Conservation (phyloP, 73 alveolate species). For the Tetrahymena elliotti region DNA sequence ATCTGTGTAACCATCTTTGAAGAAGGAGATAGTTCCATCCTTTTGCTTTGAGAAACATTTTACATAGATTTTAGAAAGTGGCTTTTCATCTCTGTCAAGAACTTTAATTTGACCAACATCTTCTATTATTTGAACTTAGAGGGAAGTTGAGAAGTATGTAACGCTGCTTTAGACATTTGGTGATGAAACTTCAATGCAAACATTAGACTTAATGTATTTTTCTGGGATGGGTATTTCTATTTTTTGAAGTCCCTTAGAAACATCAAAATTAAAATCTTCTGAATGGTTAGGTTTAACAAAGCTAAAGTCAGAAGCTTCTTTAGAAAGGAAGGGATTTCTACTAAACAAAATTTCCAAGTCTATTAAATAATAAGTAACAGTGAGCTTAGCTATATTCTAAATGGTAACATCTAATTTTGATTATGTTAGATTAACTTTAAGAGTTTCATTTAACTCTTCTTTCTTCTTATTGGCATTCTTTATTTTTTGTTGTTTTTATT, state of each 20-base stretch:
- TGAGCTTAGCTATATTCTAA: conserved; percentile 46
- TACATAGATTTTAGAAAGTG: conserved; percentile 76
- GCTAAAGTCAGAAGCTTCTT: conserved; percentile 64
- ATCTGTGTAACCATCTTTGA: conserved; percentile 94
- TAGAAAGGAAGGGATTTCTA: conserved; percentile 77
- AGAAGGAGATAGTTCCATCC: conserved; percentile 55
- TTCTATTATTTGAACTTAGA: conserved; percentile 58
- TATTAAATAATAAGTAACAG: conserved; percentile 63
- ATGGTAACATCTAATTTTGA: conserved; percentile 46
- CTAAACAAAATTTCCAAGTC: conserved; percentile 83
- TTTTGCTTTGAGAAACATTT: conserved; percentile 69
- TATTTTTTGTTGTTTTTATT: conserved; percentile 8
- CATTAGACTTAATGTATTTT: conserved; percentile 55
- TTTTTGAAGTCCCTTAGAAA: not conserved
- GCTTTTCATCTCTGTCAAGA: conserved; percentile 42
- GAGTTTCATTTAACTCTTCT: conserved; percentile 55
- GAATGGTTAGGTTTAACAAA: conserved; percentile 63
- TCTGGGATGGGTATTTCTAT: conserved; percentile 53
- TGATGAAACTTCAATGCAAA: conserved; percentile 66
- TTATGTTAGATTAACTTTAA: conserved; percentile 49
- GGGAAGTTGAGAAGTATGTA: conserved; percentile 70
- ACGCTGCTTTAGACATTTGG: conserved; percentile 44
- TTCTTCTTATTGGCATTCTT: conserved; percentile 41
- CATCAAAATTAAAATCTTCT: conserved; percentile 5
- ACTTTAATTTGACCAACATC: conserved; percentile 81